Percentiles rank a stretch among this genome's conserved stretches.
phyloP scores from a whole-genome alignment of 192 early-diverging fungal species.

The Entomortierella lignicola region DNA sequence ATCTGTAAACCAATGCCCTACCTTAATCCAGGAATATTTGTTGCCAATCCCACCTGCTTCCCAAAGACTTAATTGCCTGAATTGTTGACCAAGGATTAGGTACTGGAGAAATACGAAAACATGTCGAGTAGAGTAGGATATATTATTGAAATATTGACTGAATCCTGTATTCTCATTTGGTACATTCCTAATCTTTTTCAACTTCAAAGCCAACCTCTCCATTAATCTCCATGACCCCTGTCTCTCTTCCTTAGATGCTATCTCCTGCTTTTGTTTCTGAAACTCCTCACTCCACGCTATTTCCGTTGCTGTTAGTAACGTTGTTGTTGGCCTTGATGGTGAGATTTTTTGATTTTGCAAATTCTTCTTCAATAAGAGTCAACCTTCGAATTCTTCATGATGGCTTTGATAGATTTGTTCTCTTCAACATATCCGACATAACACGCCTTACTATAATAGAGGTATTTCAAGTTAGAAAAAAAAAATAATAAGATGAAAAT shows the following conservation, averaged over 20 bases:
- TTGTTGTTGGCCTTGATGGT: too few species aligned
- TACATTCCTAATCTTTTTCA: constrained; percentile 29
- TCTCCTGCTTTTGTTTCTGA: background rate
- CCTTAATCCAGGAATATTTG: constrained; percentile 47
- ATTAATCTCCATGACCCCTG: background rate
- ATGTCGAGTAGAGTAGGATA: constrained; percentile 89
- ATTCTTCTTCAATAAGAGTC: constrained; percentile 87
- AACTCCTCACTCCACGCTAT: background rate
- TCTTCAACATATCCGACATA: constrained; percentile 99
- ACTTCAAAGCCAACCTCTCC: constrained; percentile 36
- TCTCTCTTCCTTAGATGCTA: background rate
- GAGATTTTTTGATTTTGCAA: constrained; percentile 60
- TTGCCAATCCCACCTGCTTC: constrained; percentile 20
- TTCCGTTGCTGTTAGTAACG: too few species aligned
- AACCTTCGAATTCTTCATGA: constrained; percentile 99
- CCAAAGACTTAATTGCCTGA: constrained; percentile 73
- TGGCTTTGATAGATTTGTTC: constrained; percentile 93
- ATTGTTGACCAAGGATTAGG: constrained; percentile 91
- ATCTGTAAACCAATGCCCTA: too few species aligned
- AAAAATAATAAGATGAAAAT: background rate
- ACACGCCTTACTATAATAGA: constrained; percentile 67
- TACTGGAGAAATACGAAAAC: constrained; percentile 85
- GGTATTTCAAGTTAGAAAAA: background rate
- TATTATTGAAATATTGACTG: constrained; percentile 81
- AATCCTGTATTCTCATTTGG: constrained; percentile 58